Percentiles rank a stretch among this genome's conserved stretches.
Evolutionary conservation across 1,284 basidiomycete species (phyloP).

Genomic region (Singerocomus rubriflavus): DNA sequence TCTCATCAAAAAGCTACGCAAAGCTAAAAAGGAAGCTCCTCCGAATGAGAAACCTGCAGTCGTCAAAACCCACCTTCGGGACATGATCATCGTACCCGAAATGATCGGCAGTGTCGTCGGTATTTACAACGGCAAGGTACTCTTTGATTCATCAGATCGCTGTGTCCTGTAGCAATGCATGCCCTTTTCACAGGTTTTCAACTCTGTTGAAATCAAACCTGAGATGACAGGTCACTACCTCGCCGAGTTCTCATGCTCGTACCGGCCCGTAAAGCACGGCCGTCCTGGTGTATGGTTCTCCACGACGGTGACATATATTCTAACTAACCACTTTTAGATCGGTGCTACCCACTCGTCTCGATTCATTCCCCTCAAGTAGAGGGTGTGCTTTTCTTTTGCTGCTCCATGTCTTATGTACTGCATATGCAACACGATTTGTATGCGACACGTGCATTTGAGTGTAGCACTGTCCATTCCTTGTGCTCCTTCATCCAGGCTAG

Average conservation of each 20-base stretch:
- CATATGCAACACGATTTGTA: slow-evolving; percentile 25
- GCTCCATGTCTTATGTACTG: slow-evolving; percentile 17
- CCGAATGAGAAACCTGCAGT: slow-evolving; percentile 98
- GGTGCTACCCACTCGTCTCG: slow-evolving; percentile 82
- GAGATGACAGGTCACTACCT: slow-evolving; percentile 99
- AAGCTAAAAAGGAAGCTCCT: slow-evolving; percentile 98
- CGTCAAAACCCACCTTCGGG: slow-evolving; percentile 98
- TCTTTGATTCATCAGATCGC: slow-evolving; percentile 13
- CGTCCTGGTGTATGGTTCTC: slow-evolving; percentile 77
- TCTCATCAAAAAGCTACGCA: slow-evolving; percentile 99
- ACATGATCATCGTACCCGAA: slow-evolving; percentile 99
- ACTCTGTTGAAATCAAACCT: slow-evolving; percentile 98
- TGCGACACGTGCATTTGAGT: slow-evolving; percentile 22
- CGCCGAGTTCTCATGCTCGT: slow-evolving; percentile 91
- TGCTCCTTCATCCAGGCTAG: slow-evolving; percentile 7
- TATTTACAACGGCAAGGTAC: slow-evolving; percentile 96
- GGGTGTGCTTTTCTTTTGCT: not conserved
- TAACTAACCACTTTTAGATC: slow-evolving; percentile 47
- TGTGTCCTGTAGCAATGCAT: slow-evolving; percentile 1
- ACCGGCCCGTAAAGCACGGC: slow-evolving; percentile 99
- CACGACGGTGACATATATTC: not conserved
- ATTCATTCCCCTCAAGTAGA: slow-evolving; percentile 61
- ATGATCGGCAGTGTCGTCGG: slow-evolving; percentile 98
- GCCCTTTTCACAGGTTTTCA: slow-evolving; percentile 69
- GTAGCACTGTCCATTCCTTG: not conserved